A percentile compares a stretch with the other conserved stretches of the same genome.
phyloP scores from a whole-genome alignment of 768 basidiomycete species.

The Cystofilobasidium bisporidii region DNA sequence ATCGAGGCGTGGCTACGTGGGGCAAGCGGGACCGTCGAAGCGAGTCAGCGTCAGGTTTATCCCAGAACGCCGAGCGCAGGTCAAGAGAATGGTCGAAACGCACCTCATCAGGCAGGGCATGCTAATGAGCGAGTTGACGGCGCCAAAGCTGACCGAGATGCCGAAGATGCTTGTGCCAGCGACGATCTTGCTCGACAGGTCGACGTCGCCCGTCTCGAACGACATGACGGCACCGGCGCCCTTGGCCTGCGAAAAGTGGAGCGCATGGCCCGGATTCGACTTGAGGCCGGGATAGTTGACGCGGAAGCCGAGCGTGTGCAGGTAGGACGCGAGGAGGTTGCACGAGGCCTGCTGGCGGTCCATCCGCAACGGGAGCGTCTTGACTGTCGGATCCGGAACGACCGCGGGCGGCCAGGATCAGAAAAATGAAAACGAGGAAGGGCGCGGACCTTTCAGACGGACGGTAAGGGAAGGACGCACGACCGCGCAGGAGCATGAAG shows the following conservation, averaged over 20 bases:
- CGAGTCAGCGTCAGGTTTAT: no score
- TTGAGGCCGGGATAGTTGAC: slow-evolving; percentile 87
- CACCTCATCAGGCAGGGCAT: slow-evolving; percentile 99
- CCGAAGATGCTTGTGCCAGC: slow-evolving; percentile 90
- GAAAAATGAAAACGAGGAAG: no score
- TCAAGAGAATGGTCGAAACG: slow-evolving; percentile 44
- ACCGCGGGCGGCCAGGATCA: no score
- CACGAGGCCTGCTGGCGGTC: slow-evolving; percentile 82
- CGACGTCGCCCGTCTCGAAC: slow-evolving; percentile 87
- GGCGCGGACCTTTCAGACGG: no score
- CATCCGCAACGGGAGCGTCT: slow-evolving; percentile 93
- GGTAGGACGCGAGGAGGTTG: slow-evolving; percentile 72
- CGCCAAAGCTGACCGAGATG: slow-evolving; percentile 95
- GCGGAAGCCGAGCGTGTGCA: slow-evolving; percentile 71
- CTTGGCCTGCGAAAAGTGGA: slow-evolving; percentile 83
- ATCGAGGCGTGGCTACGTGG: slow-evolving; percentile 81
- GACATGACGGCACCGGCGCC: slow-evolving; percentile 90
- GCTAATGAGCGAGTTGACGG: slow-evolving; percentile 93
- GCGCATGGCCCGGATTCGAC: slow-evolving; percentile 66
- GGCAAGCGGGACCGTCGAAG: no score
- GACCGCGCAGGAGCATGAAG: slow-evolving; percentile 88
- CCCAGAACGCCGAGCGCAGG: no score
- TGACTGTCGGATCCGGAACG: no score
- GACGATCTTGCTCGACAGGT: slow-evolving; percentile 81
- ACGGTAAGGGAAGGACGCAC: background rate